phyloP scores from a whole-genome alignment of 768 basidiomycete species.

The Russula dissimulans region DNA sequence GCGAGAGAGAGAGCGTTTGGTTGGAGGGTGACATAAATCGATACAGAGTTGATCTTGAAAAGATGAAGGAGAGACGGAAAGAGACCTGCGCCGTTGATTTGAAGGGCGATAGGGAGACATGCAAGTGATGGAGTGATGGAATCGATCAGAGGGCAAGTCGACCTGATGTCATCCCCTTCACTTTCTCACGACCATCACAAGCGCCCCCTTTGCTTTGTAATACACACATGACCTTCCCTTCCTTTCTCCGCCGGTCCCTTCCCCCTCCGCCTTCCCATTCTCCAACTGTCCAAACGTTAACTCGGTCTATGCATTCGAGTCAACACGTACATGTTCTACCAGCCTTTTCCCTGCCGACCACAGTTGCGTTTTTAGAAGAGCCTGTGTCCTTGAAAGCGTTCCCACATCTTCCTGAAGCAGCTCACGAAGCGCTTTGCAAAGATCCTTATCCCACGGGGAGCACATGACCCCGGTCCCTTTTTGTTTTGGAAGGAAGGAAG shows the following conservation, averaged over 20 bases:
- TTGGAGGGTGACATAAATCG: slow-evolving; percentile 36
- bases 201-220: neutral
- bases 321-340: neutral
- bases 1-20: slow-evolving; percentile 39
- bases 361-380: slow-evolving; percentile 3
- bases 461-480: slow-evolving; percentile 20
- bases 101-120: slow-evolving; percentile 17
- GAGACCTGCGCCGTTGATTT: slow-evolving; percentile 42
- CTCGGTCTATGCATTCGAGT: neutral
- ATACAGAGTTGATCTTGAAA: slow-evolving; percentile 28
- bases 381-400: neutral
- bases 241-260: neutral
- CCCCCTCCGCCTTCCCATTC: neutral
- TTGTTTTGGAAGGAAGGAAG: neutral
- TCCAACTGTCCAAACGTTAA: neutral
- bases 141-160: neutral
- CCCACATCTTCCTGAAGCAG: slow-evolving; percentile 17
- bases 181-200: slow-evolving; percentile 13
- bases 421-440: slow-evolving; percentile 33
- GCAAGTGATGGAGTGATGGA: neutral
- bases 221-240: neutral
- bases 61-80: slow-evolving; percentile 36
- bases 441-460: slow-evolving; percentile 45
- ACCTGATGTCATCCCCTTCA: neutral
- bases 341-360: neutral